Base-by-base conservation (phyloP, 805 yeast species). In the Lipomyces oligophaga region DNA sequence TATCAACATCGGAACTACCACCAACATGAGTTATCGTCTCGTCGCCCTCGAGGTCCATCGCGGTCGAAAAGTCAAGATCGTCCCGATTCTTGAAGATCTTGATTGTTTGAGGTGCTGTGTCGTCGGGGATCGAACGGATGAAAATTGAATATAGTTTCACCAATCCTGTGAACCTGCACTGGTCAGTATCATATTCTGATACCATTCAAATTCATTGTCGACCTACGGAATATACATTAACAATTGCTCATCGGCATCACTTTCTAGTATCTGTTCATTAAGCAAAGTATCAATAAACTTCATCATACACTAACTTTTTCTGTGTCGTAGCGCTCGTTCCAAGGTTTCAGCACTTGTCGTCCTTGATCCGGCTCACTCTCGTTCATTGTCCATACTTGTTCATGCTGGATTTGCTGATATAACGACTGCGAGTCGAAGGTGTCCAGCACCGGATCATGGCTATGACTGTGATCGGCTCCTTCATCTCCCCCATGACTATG, bases 231-330 rank as follows among this genome's bases (percentile, higher is more conserved):
- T 76, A 43, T 78, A 76, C 26, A 90, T 56, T 26, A 89, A 75
- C 56, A 89, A 55, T 62, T 90, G 96, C 48, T 81, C 78, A 60
- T 90, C 97, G 1, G 84, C 79, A 62, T 89, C 96, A 1, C 85
- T 77, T 64, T 77, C 68, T 37, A 80, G 61, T 68, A 66, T 58
- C 52, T 48, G 18, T 13, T 15, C 26, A 13, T 10, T 26, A 8
- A 26, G 30, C 8, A 26, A 8, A 26, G 8, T 26, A 13, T 26
- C 13, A 8, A 26, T 19, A 10, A 19, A 3, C 5, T 13, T 41
- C 15, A 15, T 18, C 20, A 10, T n/a, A 6, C 20, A 16, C 41
- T 11, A 26, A 44, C 57, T 30, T 67, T 53, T 68, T 79, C 49
- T 51, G 70, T 55, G 30, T 70, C 64, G 51, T 76, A 78, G 58